These are phyloP conservation scores for Gynochthodes officinalis DNA, from an alignment of 257 asterid genomes.

Conservation along the genomic window DNA sequence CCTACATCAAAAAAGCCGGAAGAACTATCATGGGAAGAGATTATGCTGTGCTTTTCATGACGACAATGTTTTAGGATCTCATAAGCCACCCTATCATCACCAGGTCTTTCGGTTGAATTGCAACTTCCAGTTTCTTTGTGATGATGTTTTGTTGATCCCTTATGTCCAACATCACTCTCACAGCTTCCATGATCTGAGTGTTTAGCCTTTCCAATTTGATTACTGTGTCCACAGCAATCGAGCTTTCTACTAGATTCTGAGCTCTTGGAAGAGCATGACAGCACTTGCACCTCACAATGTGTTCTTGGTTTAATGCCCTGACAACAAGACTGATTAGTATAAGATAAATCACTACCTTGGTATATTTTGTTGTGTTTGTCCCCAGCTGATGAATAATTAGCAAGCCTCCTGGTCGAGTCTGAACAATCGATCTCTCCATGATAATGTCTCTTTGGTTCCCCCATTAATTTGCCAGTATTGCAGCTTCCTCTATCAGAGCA, in stretches of 20 bases:
- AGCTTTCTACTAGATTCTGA: slow-evolving; percentile 13
- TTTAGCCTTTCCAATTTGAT: slow-evolving; percentile 11
- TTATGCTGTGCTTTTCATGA: no score
- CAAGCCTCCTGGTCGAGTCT: background rate
- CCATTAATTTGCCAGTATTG: no score
- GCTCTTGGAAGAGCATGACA: slow-evolving; percentile 26
- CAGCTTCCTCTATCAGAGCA: no score
- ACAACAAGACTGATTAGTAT: background rate
- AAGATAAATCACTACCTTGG: background rate
- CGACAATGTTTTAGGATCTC: no score
- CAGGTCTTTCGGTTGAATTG: slow-evolving; percentile 3
- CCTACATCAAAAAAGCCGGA: no score
- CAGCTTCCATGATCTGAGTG: slow-evolving; percentile 14
- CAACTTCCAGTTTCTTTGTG: no score
- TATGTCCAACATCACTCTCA: background rate
- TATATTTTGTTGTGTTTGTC: slow-evolving; percentile 11
- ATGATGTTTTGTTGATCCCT: no score
- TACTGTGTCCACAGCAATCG: slow-evolving; percentile 12
- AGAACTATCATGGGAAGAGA: no score
- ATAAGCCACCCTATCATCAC: background rate
- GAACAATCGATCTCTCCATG: background rate
- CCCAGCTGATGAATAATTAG: background rate
- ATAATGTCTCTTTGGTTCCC: no score
- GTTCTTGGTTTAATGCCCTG: slow-evolving; percentile 19
- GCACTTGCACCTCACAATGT: slow-evolving; percentile 5